A percentile compares a stretch with the other conserved stretches of the same genome.
phyloP scores from a whole-genome alignment of 164 flowering plant species.

The Warburgia ugandensis region DNA sequence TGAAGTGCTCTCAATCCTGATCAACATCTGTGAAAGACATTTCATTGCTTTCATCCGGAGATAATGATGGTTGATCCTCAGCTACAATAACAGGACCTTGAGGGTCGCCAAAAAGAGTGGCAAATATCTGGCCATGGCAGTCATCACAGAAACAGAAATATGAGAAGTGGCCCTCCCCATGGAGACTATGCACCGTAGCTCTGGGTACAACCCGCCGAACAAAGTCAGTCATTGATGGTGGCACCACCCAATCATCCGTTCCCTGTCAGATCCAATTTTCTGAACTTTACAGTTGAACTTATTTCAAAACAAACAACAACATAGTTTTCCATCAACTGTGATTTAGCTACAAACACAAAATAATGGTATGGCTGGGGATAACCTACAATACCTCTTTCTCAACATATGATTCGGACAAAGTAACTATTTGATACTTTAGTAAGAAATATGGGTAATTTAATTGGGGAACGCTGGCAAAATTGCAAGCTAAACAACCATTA shows the following conservation, averaged over 20 bases:
- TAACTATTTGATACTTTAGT: too few relatives aligned
- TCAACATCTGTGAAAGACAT: conserved; percentile 2
- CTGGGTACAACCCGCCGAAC: conserved; percentile 53
- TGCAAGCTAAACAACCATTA: too few relatives aligned
- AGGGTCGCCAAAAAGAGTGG: conserved; percentile 67
- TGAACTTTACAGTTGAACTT: background rate
- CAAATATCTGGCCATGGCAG: conserved; percentile 68
- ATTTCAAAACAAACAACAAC: background rate
- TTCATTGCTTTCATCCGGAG: conserved; percentile 4
- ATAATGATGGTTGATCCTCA: conserved; percentile 17
- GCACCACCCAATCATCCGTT: conserved; percentile 69
- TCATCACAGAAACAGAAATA: conserved; percentile 77
- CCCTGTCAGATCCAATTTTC: conserved; percentile 40
- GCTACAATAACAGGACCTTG: conserved; percentile 38
- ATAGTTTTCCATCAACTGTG: too few relatives aligned
- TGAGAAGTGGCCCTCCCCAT: conserved; percentile 83
- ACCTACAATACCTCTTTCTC: too few relatives aligned
- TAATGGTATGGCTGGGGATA: too few relatives aligned
- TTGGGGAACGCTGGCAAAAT: too few relatives aligned
- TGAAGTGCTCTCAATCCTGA: background rate
- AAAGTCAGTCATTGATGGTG: conserved; percentile 62
- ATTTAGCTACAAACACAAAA: too few relatives aligned
- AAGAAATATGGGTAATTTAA: too few relatives aligned
- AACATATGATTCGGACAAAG: too few relatives aligned
- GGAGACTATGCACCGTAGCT: conserved; percentile 64